Conservation (phyloP, 345 rosid genomes). For the Linum usitatissimum region DNA sequence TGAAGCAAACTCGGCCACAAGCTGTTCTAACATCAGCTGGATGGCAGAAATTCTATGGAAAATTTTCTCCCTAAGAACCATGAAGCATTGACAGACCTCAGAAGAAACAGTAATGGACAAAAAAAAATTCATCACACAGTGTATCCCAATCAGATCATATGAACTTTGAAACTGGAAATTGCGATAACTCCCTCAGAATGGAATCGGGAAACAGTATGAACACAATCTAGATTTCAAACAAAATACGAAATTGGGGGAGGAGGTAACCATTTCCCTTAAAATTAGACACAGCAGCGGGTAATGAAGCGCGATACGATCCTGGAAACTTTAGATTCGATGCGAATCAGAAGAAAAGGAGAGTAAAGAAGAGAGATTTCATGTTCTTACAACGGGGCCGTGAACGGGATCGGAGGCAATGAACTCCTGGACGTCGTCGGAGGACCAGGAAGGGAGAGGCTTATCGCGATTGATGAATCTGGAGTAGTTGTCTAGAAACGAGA, state of each 20-base stretch:
- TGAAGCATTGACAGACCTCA: neutral
- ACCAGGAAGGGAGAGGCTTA: conserved; percentile 66
- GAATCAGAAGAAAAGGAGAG: conserved; percentile 1
- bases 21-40: neutral
- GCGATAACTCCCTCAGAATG: neutral
- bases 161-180: neutral
- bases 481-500: conserved; percentile 48
- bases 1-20: neutral
- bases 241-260: too few species aligned
- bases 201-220: too few species aligned
- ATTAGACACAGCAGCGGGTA: too few species aligned
- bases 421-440: conserved; percentile 60
- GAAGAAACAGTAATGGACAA: neutral
- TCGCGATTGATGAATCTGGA: conserved; percentile 44
- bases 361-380: too few species aligned
- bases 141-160: neutral
- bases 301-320: neutral
- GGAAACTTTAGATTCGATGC: neutral
- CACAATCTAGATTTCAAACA: too few species aligned
- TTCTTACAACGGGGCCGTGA: conserved; percentile 63
- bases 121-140: neutral
- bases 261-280: too few species aligned
- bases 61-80: neutral
- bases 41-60: neutral
- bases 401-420: conserved; percentile 83